Evolutionary conservation across 768 basidiomycete species (phyloP), one percentile per base, ranked within the genome.

Genomic region (Lepiota brunneoincarnata): DNA sequence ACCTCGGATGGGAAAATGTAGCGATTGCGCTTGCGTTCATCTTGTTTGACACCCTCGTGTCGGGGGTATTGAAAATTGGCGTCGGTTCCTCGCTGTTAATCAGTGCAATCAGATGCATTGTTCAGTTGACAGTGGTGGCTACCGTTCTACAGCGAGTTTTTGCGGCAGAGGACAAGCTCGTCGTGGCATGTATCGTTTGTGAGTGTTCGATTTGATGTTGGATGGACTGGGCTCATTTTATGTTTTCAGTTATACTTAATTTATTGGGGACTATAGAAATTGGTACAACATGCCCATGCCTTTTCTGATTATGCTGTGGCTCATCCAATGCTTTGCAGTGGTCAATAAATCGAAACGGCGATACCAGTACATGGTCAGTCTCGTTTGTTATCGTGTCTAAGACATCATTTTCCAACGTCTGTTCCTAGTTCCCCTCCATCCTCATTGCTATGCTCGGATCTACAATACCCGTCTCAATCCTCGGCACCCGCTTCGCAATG

Each of bases 401-500:
- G 11, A 10, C 2, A 2, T 35, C 37, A 11, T 35, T 41, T 37
- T 31, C 35, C 21, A 21, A 45, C 31, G 15, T 12, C 15, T 50
- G 15, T 14, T 45, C 5, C n/a, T 45, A 87, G 89, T 90, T 91
- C 63, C 74, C 79, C 1, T 74, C 81, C 0, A 81, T 91, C 5
- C 69, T 93, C 4, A 50, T 81, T 10, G 83, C 80, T 0, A 86
- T 93, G 83, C 59, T 91, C 7, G 77, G 75, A n/a, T 87, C 88
- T 0, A 91, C 89, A 0, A 81, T 91, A 28, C 89, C 91, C 0
- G 82, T 91, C 21, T 87, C 91, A 1, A 79, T 93, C 51, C 70
- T 93, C 10, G 91, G 91, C 0, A 76, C 81, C 1, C 77, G 79
- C 5, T 92, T 80, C 59, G 87, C 91, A 2, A 93, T 94, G 87